These are phyloP conservation scores for Cyclotella atomus DNA, from an alignment of 108 stramenopile genomes.

Conservation along the genomic window DNA sequence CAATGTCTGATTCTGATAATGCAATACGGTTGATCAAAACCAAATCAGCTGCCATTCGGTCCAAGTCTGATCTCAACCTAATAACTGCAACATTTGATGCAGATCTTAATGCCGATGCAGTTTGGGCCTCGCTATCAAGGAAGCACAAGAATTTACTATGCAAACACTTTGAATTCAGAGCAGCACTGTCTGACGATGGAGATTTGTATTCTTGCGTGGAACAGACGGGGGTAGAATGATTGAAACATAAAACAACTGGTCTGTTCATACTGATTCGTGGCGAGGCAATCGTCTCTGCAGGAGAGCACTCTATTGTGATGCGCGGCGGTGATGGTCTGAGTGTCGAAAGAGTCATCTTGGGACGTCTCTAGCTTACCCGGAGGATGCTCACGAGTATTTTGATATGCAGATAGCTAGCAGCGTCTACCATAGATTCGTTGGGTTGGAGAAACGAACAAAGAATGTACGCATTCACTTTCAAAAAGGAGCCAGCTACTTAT, in stretches of 20 bases:
- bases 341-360: neutral
- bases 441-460: neutral
- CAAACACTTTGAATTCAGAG: constrained; percentile 8
- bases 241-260: neutral
- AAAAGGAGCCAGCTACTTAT: neutral
- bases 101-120: neutral
- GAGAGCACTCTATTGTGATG: neutral
- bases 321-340: neutral
- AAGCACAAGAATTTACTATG: neutral
- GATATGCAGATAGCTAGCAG: neutral
- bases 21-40: neutral
- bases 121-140: neutral
- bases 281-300: neutral
- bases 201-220: neutral
- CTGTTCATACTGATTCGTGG: neutral
- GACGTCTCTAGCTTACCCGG: neutral
- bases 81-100: neutral
- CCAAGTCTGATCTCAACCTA: neutral
- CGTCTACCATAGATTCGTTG: neutral
- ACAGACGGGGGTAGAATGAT: neutral
- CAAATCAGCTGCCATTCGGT: neutral
- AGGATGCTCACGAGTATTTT: neutral
- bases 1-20: neutral
- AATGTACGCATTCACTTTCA: neutral
- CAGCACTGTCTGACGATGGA: neutral